Conservation (phyloP, 2,329 filamentous ascomycete species). For the Sporothrix pallida region DNA sequence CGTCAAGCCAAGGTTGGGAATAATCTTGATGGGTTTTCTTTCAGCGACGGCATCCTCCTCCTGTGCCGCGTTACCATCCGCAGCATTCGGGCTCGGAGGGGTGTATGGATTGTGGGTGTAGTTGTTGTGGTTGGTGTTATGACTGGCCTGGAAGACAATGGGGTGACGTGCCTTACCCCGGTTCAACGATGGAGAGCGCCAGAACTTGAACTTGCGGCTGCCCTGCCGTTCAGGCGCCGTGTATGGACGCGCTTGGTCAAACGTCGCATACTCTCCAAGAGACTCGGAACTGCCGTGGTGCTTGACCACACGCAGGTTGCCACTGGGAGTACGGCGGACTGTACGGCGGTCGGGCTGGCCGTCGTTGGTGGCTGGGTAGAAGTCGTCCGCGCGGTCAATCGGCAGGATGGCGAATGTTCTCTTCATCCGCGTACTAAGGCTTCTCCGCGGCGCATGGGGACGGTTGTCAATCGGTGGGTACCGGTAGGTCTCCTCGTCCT, state of each 20-base stretch:
- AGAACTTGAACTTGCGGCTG: slow-evolving; percentile 38
- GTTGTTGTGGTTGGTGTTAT: neutral
- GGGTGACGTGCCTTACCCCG: neutral
- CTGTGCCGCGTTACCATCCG: neutral
- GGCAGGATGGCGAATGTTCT: slow-evolving; percentile 67
- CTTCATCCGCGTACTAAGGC: slow-evolving; percentile 60
- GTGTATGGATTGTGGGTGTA: neutral
- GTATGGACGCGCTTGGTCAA: slow-evolving; percentile 45
- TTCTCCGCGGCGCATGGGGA: slow-evolving; percentile 52
- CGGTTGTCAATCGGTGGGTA: slow-evolving; percentile 59
- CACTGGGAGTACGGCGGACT: slow-evolving; percentile 64
- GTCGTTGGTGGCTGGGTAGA: slow-evolving; percentile 38
- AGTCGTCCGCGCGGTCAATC: slow-evolving; percentile 50
- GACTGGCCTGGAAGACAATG: neutral
- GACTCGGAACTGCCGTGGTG: slow-evolving; percentile 57
- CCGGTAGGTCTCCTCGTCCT: slow-evolving; percentile 49
- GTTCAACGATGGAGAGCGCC: slow-evolving; percentile 34
- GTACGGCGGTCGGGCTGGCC: slow-evolving; percentile 59
- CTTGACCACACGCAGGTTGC: slow-evolving; percentile 64
- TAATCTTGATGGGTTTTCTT: slow-evolving; percentile 36
- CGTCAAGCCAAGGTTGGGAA: slow-evolving; percentile 51
- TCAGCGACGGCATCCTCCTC: neutral
- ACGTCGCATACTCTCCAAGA: slow-evolving; percentile 42
- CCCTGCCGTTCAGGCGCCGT: slow-evolving; percentile 44
- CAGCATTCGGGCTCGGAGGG: neutral